Percentiles rank a stretch among this genome's conserved stretches.
Conservation (phyloP, 805 yeast genomes). For the Pichia ethanolica region DNA sequence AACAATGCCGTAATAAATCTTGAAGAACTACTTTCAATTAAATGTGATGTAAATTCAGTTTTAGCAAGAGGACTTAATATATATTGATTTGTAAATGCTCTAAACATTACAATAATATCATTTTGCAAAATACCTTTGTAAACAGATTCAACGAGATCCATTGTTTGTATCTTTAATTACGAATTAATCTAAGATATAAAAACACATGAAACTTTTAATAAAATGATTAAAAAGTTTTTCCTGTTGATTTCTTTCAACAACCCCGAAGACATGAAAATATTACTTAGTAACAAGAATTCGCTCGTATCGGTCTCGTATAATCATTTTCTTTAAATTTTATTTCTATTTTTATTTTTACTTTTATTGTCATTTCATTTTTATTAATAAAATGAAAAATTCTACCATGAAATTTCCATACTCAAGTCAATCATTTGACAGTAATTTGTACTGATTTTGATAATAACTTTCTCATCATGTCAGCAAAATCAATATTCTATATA, state of each 20-base stretch:
- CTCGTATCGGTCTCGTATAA: no score
- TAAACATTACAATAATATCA: neutral
- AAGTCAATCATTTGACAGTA: no score
- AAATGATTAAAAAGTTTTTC: no score
- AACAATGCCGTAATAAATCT: conserved; percentile 21
- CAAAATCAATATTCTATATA: neutral
- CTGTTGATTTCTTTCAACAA: no score
- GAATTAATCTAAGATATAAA: neutral
- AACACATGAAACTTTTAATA: neutral
- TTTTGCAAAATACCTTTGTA: neutral
- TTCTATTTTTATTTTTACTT: no score
- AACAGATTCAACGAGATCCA: neutral
- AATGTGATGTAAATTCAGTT: conserved; percentile 17
- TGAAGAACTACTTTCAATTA: conserved; percentile 19
- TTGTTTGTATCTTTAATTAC: neutral
- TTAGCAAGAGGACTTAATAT: conserved; percentile 11
- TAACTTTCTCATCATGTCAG: neutral
- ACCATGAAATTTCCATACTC: no score
- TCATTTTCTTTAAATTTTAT: no score
- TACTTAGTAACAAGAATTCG: no score
- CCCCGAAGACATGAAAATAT: no score
- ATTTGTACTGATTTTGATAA: no score
- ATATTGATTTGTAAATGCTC: conserved; percentile 9
- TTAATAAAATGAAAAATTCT: no score
- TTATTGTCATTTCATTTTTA: no score